Percentiles rank a stretch among this genome's conserved stretches.
phyloP scores from a whole-genome alignment of 2,329 filamentous ascomycete genomes.

The Trichoderma koningiopsis region DNA sequence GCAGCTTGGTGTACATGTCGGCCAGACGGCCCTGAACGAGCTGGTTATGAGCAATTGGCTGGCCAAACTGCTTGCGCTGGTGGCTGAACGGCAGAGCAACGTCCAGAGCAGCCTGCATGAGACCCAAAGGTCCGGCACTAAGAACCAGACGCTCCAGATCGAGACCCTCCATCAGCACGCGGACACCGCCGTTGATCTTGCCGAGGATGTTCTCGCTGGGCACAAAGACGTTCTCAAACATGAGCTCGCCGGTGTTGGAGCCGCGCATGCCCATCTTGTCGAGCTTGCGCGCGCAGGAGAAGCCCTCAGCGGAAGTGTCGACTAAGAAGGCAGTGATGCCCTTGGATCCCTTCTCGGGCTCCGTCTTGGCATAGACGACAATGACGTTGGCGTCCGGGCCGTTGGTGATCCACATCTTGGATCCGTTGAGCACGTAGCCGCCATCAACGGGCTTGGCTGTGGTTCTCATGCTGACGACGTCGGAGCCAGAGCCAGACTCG shows the following conservation, averaged over 20 bases:
- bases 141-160: conserved; percentile 93
- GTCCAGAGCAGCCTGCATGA: conserved; percentile 93
- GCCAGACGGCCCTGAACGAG: conserved; percentile 90
- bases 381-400: conserved; percentile 91
- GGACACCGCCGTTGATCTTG: conserved; percentile 76
- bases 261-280: conserved; percentile 99
- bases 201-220: conserved; percentile 81
- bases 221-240: conserved; percentile 90
- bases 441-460: conserved; percentile 79
- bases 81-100: conserved; percentile 87
- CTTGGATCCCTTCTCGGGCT: conserved; percentile 76
- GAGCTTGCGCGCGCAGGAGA: conserved; percentile 84
- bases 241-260: conserved; percentile 91
- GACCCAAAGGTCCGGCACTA: conserved; percentile 83
- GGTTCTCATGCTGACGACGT: conserved; percentile 95
- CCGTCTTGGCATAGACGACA: conserved; percentile 96
- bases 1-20: conserved; percentile 96
- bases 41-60: conserved; percentile 88
- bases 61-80: conserved; percentile 83
- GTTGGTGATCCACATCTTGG: conserved; percentile 99
- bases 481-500: conserved; percentile 85
- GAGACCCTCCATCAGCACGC: conserved; percentile 92
- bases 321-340: conserved; percentile 96
- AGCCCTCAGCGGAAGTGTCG: conserved; percentile 70
- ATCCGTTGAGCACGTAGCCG: conserved; percentile 82